phyloP scores from a whole-genome alignment of 495 filamentous ascomycete genomes.

The Endocarpon pusillum region DNA sequence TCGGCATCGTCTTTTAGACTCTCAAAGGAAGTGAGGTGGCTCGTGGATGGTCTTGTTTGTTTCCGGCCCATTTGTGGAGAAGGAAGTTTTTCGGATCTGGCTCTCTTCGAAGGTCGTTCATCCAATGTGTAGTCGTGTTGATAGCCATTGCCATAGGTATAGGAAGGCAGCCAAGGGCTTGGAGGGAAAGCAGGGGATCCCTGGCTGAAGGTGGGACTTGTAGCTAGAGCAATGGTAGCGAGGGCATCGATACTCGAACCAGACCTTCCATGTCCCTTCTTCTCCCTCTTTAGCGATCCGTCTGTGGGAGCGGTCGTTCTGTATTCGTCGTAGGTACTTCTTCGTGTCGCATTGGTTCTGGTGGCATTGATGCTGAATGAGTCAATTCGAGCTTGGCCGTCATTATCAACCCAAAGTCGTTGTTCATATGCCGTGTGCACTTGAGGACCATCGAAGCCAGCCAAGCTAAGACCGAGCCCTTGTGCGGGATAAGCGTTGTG shows the following conservation, averaged over 20 bases:
- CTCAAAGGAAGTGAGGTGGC: conserved; percentile 22
- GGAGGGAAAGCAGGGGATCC: conserved; percentile 17
- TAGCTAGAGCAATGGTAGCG: conserved; percentile 37
- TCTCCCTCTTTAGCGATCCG: too few relatives aligned
- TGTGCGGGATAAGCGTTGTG: too few relatives aligned
- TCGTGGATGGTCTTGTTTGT: conserved; percentile 24
- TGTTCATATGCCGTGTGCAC: too few relatives aligned
- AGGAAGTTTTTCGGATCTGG: conserved; percentile 37
- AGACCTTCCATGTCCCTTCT: conserved; percentile 25
- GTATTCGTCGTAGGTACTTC: too few relatives aligned
- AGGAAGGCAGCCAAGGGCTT: too few relatives aligned
- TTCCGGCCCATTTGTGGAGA: conserved; percentile 27
- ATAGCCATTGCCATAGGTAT: neutral
- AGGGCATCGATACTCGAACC: conserved; percentile 36
- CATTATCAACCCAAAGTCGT: too few relatives aligned
- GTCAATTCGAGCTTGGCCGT: too few relatives aligned
- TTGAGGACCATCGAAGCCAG: too few relatives aligned
- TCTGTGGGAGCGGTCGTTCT: too few relatives aligned
- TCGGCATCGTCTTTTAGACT: conserved; percentile 37
- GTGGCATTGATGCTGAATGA: too few relatives aligned
- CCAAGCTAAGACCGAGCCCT: too few relatives aligned
- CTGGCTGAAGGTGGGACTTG: conserved; percentile 23
- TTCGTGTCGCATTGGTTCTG: too few relatives aligned
- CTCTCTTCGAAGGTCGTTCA: conserved; percentile 42
- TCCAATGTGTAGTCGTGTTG: conserved; percentile 3